Evolutionary conservation across 2,329 filamentous ascomycete genomes (phyloP).

Genomic region (Phialemoniopsis sp.): DNA sequence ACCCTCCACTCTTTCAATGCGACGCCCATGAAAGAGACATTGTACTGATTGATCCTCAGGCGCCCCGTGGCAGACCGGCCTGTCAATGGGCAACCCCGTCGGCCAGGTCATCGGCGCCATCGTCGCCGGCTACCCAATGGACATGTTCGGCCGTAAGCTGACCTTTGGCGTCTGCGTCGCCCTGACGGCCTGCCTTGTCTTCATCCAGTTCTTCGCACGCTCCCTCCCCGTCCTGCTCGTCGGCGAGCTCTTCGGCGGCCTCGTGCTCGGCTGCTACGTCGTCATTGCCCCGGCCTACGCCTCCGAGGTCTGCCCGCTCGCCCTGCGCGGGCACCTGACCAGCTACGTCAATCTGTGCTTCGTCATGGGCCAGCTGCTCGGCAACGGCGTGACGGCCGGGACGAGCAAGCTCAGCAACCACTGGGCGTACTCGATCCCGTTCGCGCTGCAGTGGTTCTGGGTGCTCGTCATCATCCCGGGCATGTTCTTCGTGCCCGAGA

Average conservation of each 20-base stretch:
- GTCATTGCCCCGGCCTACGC: constrained; percentile 56
- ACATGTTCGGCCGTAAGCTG: constrained; percentile 36
- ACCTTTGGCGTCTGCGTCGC: constrained; percentile 39
- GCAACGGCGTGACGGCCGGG: constrained; percentile 39
- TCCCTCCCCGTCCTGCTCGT: constrained; percentile 52
- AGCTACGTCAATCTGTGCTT: constrained; percentile 60
- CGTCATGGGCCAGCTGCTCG: constrained; percentile 57
- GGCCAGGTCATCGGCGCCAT: constrained; percentile 54
- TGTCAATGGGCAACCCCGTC: constrained; percentile 50
- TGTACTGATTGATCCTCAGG: constrained; percentile 8
- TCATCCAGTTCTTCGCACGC: constrained; percentile 59
- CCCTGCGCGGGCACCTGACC: constrained; percentile 52
- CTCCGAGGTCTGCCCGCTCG: constrained; percentile 56
- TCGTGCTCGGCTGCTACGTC: constrained; percentile 58
- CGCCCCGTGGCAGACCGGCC: constrained; percentile 41
- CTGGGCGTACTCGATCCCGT: constrained; percentile 46
- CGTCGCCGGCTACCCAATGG: constrained; percentile 40
- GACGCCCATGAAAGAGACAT: too few relatives aligned
- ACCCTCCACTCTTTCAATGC: background rate
- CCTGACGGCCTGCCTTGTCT: constrained; percentile 48
- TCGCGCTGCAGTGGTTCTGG: constrained; percentile 48
- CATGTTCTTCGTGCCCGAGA: constrained; percentile 42
- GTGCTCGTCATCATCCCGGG: constrained; percentile 37
- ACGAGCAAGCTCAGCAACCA: constrained; percentile 32
- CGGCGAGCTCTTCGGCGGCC: constrained; percentile 56